Evolutionary conservation across 192 early-diverging fungal species (phyloP).

Genomic region (Coemansia sp.): DNA sequence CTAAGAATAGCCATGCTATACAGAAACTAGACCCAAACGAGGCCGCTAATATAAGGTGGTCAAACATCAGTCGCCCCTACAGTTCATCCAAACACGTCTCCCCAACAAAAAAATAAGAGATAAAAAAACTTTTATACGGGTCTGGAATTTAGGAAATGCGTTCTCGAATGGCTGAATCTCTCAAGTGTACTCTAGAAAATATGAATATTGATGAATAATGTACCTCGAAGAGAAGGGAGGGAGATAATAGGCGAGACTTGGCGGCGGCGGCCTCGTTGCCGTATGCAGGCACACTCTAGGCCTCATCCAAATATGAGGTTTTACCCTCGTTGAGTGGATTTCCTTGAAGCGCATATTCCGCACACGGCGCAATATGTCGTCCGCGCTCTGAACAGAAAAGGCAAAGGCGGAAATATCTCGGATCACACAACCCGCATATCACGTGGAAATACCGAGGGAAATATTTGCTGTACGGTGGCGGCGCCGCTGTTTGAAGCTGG

Average conservation of each 20-base stretch:
- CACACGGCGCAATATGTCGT: not conserved
- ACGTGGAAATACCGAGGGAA: not conserved
- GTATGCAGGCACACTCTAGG: not conserved
- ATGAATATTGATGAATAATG: not conserved
- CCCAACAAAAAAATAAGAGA: not conserved
- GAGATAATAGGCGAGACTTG: not conserved
- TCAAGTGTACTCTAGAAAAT: not conserved
- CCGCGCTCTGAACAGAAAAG: not conserved
- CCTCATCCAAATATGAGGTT: not conserved
- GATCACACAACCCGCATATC: not conserved
- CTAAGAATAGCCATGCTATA: slow-evolving; percentile 70
- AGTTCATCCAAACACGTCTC: not conserved
- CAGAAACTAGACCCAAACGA: slow-evolving; percentile 70
- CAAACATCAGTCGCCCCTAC: slow-evolving; percentile 29
- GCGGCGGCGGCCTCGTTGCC: not conserved
- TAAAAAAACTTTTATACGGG: not conserved
- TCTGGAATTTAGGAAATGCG: not conserved
- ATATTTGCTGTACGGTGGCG: not conserved
- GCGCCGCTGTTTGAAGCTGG: not conserved
- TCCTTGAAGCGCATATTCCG: not conserved
- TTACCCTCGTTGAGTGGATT: not conserved
- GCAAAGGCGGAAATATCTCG: not conserved
- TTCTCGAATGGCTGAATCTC: not conserved
- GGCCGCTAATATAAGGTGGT: slow-evolving; percentile 59
- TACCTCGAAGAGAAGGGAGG: not conserved